Evolutionary conservation across 1,284 basidiomycete genomes (phyloP).

Genomic region (Ceratobasidium sp.): DNA sequence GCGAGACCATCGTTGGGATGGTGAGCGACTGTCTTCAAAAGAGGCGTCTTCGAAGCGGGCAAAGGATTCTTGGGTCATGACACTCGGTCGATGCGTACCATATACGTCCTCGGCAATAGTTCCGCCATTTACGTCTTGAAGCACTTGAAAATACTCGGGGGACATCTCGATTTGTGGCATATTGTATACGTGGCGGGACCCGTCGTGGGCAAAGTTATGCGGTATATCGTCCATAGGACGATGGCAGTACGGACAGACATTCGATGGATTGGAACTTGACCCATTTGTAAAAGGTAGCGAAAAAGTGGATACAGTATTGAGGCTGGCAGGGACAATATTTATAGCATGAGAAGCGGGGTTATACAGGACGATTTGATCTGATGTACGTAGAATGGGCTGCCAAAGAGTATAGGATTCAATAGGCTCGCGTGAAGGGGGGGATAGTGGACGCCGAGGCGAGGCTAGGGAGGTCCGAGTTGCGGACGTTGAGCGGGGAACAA

Average conservation of each 20-base stretch:
- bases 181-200: conserved; percentile 34
- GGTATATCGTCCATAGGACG: conserved; percentile 54
- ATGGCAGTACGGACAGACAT: conserved; percentile 71
- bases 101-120: background rate
- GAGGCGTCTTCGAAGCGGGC: conserved; percentile 23
- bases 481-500: conserved; percentile 9
- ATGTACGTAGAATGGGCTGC: conserved; percentile 54
- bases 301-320: conserved; percentile 41
- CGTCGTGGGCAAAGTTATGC: background rate
- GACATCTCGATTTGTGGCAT: conserved; percentile 45
- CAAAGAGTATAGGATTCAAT: conserved; percentile 41
- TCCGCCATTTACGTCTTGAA: conserved; percentile 47
- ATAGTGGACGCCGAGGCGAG: background rate
- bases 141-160: conserved; percentile 74
- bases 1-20: conserved; percentile 25
- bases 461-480: conserved; percentile 5
- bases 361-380: conserved; percentile 87
- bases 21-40: conserved; percentile 7
- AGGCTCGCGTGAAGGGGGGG: conserved; percentile 5
- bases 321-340: conserved; percentile 60
- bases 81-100: background rate
- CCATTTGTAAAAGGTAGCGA: conserved; percentile 18
- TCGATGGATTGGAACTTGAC: background rate
- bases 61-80: conserved; percentile 1
- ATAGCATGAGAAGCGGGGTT: conserved; percentile 85